phyloP scores from a whole-genome alignment of 2,329 filamentous ascomycete genomes.

The Sarocladium brachiariae region DNA sequence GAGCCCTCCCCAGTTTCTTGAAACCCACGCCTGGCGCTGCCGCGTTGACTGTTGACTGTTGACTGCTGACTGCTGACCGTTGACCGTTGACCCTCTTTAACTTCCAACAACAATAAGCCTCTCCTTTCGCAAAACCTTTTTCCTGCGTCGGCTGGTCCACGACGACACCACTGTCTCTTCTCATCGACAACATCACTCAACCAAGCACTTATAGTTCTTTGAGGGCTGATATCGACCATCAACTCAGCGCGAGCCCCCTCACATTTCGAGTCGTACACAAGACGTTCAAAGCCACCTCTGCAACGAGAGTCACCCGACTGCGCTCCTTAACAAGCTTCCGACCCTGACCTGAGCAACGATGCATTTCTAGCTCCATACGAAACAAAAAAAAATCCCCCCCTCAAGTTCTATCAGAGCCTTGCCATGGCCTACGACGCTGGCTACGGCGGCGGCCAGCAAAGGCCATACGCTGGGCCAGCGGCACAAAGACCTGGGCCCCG shows the following conservation, averaged over 20 bases:
- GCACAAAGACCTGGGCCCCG: conserved; percentile 33
- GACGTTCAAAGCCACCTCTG: not conserved
- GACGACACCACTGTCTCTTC: not conserved
- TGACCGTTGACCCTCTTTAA: conserved; percentile 4
- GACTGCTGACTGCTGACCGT: no score
- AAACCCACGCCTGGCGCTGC: conserved; percentile 5
- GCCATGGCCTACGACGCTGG: conserved; percentile 46
- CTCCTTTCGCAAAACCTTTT: conserved; percentile 5
- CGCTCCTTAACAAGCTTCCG: not conserved
- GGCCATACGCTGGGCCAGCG: conserved; percentile 41
- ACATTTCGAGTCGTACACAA: not conserved
- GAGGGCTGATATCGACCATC: no score
- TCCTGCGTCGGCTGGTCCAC: conserved; percentile 7
- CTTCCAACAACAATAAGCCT: conserved; percentile 7
- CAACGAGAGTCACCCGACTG: not conserved
- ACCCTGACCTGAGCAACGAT: not conserved
- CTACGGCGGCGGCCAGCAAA: conserved; percentile 33
- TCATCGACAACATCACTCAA: no score
- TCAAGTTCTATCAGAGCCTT: not conserved
- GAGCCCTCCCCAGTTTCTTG: conserved; percentile 3
- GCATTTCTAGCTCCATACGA: not conserved
- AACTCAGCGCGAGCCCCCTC: no score
- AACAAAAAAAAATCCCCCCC: not conserved
- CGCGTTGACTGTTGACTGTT: not conserved
- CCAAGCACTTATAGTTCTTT: no score